Evolutionary conservation across 1,284 basidiomycete genomes (phyloP), one percentile per base, ranked within the genome.

Genomic region (Fomitiporia mediterranea): DNA sequence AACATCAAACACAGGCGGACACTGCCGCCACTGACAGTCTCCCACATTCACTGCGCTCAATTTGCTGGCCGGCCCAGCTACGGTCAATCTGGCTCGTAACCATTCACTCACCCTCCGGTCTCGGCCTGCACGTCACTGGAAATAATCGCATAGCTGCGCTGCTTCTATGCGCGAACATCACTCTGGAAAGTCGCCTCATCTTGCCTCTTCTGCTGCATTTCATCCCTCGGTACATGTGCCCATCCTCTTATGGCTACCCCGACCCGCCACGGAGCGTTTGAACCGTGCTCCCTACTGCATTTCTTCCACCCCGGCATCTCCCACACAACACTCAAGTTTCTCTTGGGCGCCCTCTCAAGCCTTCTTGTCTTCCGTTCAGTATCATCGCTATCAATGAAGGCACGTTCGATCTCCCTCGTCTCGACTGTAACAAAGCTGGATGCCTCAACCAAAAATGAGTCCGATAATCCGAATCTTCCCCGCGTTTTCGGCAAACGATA

Each of bases 361-460:
- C 43, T 39, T 51, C 50, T 51, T 34, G 50, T 46, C 43, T 46
- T 46, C 25, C 43, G 11, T 43, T 5, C 3, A 2, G 4, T 46
- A 46, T 46, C 44, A 25, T 17, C 19, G 25, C 43, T 28, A 46
- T 28, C 21, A n/a, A 50, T 50, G n/a, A 50, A 50, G 6, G 48
- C 48, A 50, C 48, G 48, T 50, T 50, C 30, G 48, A 32, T 30
- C 27, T 32, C 8, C 25, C 30, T 21, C 7, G 15, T 38, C 48
- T 50, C 23, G 4, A 17, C 1, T 50, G n/a, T n/a, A n/a, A n/a
- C n/a, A n/a, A n/a, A n/a, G n/a, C n/a, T n/a, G n/a, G n/a, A n/a
- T n/a, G n/a, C n/a, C n/a, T n/a, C n/a, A n/a, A n/a, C n/a, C n/a
- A n/a, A n/a, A n/a, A n/a, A n/a, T n/a, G n/a, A n/a, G n/a, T n/a